Evolutionary conservation across 148 eudicot genomes (phyloP), one percentile per base, ranked within the genome.

Genomic region (Euryodendron excelsum): DNA sequence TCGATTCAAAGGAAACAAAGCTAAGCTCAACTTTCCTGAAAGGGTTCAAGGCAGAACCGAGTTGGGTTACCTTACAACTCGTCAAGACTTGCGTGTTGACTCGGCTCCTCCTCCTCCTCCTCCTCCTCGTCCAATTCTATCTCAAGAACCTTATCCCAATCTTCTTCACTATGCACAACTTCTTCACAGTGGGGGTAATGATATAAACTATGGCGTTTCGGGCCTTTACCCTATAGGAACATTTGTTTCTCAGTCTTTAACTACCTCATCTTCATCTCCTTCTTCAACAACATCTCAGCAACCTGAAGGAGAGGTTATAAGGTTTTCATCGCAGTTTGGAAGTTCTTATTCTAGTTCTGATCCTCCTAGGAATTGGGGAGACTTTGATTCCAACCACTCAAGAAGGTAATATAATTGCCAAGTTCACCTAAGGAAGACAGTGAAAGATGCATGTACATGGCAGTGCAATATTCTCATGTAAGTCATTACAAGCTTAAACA

Each of bases 11-110:
- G 92, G 92, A 6, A 87, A 75, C 82, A 89, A 89, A 72, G 92
- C 92, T 15, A 89, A 89, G 70, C 84, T 89, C 69, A 89, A 89
- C 53, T 89, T 89, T 63, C 92, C 92, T 59, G 92, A 89, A 83
- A 82, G 92, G 72, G 87, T 89, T 68, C 86, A 86, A 75, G 62
- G 59, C 2, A 55, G 21, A 18, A 61, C 66, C 52, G 69, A 50
- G 18, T 62, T 47, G 6, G 62, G 79, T 37, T 67, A 80, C 64
- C 59, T 48, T 21, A 48, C 47, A 0, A 65, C 27, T 3, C 21
- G 18, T 50, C 56, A 12, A 17, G 56, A 50, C 9, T 17, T 44
- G 23, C 74, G 28, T 45, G 25, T 23, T 67, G 14, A n/a, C n/a
- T n/a, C n/a, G n/a, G n/a, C n/a, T 30, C 23, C 45, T 39, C 47